Percentiles rank a stretch among this genome's conserved stretches.
Evolutionary conservation across 495 filamentous ascomycete genomes (phyloP).

Genomic region (Trypethelium eluteriae): DNA sequence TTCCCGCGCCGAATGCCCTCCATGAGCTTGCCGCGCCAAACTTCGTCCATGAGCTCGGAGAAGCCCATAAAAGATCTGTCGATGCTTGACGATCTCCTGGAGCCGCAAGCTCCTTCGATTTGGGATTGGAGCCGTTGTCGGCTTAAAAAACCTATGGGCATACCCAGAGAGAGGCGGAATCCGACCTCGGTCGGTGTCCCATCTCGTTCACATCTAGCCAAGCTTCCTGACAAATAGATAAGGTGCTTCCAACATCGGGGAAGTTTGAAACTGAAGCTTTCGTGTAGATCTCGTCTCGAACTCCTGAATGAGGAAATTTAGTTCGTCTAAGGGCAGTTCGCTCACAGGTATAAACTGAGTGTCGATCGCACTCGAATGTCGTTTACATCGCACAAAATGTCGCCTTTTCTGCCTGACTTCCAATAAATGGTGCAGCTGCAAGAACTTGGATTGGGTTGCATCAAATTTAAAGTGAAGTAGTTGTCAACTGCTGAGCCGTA

Average conservation of each 20-base stretch:
- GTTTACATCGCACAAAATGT: background rate
- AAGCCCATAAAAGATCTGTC: background rate
- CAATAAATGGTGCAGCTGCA: too few species aligned
- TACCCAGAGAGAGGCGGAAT: conserved; percentile 3
- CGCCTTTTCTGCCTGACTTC: background rate
- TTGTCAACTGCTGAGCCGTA: too few species aligned
- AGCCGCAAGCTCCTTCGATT: background rate
- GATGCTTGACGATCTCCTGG: background rate
- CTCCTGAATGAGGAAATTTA: background rate
- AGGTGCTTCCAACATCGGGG: background rate
- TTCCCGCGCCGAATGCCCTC: background rate
- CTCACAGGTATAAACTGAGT: background rate
- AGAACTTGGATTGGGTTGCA: too few species aligned
- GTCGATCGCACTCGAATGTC: background rate
- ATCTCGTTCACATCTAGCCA: background rate
- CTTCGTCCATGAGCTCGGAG: background rate
- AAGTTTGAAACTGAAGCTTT: background rate
- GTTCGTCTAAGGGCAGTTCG: background rate
- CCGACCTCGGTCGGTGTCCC: background rate
- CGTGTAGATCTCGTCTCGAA: background rate
- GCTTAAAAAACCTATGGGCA: background rate
- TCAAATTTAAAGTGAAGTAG: too few species aligned
- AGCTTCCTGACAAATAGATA: background rate
- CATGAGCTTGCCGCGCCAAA: background rate
- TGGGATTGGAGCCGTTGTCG: background rate